Evolutionary conservation across 2,329 filamentous ascomycete species (phyloP), one percentile per base, ranked within the genome.

Genomic region (Paecilomyces fulvus): DNA sequence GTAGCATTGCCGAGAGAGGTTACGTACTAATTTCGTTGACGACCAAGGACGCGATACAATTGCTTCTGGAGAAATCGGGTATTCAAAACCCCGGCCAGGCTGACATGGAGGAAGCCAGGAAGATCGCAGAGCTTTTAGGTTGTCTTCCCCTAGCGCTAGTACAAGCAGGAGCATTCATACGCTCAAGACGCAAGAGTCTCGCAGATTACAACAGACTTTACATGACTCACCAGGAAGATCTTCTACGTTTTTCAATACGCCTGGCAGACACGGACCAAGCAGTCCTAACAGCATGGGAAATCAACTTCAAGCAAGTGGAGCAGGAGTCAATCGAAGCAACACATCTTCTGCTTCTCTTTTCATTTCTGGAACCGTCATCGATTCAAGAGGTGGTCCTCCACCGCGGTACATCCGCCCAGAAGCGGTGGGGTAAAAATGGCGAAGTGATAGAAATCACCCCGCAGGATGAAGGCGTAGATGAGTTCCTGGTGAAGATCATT

Each of bases 81-180:
- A 58, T 59, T 49, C 21, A 52, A 30, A 21, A 57, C 11, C 51
- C 55, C 49, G 49, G 53, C 17, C 20, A 43, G 33, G 37, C 49
- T 49, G 54, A 59, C 33, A 23, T 55, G 17, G 51, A 58, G 46
- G 31, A 52, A 43, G 59, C 59, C 31, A 57, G 49, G 30, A 37
- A n/a, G n/a, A n/a, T n/a, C 37, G 54, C 52, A 21, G 49, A 37
- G 11, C 51, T 56, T 31, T 56, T 61, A 30, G 57, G 60, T 33
- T 57, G 43, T 28, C 59, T 60, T 23, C 57, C 60, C 8, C 50
- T 62, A 25, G 59, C 59, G 7, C 31, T 62, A 14, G 59, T 56
- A n/a, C 60, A 62, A 51, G 60, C 60, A 8, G 60, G 60, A 31
- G 59, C 60, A 31, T 60, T 59, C 30, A 52, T 62, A 28, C 57